Evolutionary conservation across 192 early-diverging fungal genomes (phyloP).

Genomic region (Thoreauomyces humboldtii): DNA sequence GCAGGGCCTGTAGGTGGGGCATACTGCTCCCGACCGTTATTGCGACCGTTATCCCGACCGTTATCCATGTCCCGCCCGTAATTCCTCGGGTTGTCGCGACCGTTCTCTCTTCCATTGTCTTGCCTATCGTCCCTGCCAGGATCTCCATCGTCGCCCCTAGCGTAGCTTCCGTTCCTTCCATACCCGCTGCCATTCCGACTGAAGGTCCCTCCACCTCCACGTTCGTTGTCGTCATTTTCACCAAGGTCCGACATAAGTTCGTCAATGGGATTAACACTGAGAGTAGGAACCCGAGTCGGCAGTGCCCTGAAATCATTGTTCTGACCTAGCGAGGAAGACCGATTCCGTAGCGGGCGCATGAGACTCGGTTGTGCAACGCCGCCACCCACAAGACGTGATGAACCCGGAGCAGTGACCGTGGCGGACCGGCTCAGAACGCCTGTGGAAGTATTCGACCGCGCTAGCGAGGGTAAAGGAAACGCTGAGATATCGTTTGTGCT

Average conservation of each 20-base stretch:
- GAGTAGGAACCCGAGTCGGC: no score
- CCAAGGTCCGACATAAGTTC: conserved; percentile 12
- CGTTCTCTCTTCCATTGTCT: no score
- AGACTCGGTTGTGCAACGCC: not conserved
- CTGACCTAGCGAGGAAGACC: not conserved
- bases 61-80: no score
- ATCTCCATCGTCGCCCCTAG: no score
- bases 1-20: no score
- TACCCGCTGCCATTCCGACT: not conserved
- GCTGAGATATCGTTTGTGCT: conserved; percentile 7
- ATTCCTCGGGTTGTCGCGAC: no score
- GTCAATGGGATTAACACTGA: conserved; percentile 16
- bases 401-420: conserved; percentile 3
- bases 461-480: not conserved
- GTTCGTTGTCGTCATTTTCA: conserved; percentile 5
- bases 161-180: not conserved
- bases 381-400: not conserved
- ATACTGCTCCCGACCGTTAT: no score
- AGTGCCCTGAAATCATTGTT: no score
- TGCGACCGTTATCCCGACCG: no score
- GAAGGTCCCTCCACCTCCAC: no score
- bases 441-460: not conserved
- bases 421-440: not conserved
- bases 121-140: no score
- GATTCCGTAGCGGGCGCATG: not conserved